Evolutionary conservation across 192 early-diverging fungal species (phyloP).

Genomic region (Coemansia sp.): DNA sequence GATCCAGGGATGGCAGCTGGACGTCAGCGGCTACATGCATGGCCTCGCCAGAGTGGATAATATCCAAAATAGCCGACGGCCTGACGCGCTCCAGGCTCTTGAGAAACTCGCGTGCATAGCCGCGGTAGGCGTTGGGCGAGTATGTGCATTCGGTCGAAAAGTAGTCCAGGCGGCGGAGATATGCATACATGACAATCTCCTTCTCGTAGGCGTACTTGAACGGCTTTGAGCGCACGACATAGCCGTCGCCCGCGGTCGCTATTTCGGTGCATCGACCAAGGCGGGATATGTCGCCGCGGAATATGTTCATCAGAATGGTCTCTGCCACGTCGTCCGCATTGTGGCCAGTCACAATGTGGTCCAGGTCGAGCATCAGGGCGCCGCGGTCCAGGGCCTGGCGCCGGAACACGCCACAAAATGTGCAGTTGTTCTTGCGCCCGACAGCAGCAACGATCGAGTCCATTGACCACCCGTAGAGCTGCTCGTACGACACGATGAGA

Average conservation of each 20-base stretch:
- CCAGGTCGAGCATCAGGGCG: conserved; percentile 80
- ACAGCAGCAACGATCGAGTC: conserved; percentile 93
- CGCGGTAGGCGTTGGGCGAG: conserved; percentile 95
- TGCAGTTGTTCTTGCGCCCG: conserved; percentile 97
- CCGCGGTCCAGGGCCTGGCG: conserved; percentile 96
- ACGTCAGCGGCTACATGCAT: conserved; percentile 66
- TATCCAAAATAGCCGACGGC: conserved; percentile 88
- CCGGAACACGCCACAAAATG: conserved; percentile 98
- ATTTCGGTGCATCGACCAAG: conserved; percentile 92
- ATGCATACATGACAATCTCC: conserved; percentile 99
- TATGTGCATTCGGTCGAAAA: conserved; percentile 99
- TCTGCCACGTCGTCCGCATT: conserved; percentile 99
- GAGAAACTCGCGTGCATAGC: conserved; percentile 88
- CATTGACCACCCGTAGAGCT: conserved; percentile 99
- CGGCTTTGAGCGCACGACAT: conserved; percentile 87
- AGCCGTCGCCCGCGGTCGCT: conserved; percentile 70
- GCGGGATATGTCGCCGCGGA: conserved; percentile 91
- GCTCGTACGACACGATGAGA: conserved; percentile 89
- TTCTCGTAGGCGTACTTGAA: conserved; percentile 99
- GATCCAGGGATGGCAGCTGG: conserved; percentile 60
- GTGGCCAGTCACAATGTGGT: conserved; percentile 98
- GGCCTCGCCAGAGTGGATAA: conserved; percentile 92
- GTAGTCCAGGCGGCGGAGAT: conserved; percentile 95
- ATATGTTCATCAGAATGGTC: conserved; percentile 97
- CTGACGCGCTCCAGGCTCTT: conserved; percentile 93